Evolutionary conservation across 2,329 filamentous ascomycete genomes (phyloP).

Genomic region (Alternaria metachromatica): DNA sequence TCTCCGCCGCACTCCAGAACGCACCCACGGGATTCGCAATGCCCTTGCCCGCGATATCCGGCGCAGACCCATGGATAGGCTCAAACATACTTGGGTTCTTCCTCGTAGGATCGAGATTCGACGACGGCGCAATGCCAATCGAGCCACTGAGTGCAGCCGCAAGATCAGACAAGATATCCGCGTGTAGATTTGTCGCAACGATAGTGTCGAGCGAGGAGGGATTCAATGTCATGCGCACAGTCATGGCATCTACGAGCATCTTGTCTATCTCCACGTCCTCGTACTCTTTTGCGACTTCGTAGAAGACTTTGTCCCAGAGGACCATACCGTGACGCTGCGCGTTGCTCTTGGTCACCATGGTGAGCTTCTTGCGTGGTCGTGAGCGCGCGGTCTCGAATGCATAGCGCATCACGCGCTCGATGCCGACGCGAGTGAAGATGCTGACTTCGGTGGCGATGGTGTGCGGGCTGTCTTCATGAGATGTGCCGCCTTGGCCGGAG

Average conservation of each 20-base stretch:
- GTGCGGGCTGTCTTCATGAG: slow-evolving; percentile 49
- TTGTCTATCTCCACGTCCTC: slow-evolving; percentile 55
- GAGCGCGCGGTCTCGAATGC: slow-evolving; percentile 55
- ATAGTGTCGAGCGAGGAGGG: slow-evolving; percentile 56
- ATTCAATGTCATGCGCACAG: slow-evolving; percentile 56
- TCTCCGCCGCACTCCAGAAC: slow-evolving; percentile 74
- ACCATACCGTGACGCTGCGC: slow-evolving; percentile 59
- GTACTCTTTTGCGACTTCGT: slow-evolving; percentile 55
- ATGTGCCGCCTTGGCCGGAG: slow-evolving; percentile 55
- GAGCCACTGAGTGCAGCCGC: slow-evolving; percentile 70
- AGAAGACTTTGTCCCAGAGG: slow-evolving; percentile 57
- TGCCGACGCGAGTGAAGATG: slow-evolving; percentile 55
- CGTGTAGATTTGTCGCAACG: slow-evolving; percentile 57
- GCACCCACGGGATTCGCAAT: slow-evolving; percentile 69
- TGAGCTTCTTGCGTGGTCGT: slow-evolving; percentile 55
- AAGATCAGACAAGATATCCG: slow-evolving; percentile 72
- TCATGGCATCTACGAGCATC: slow-evolving; percentile 60
- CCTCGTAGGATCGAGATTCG: slow-evolving; percentile 69
- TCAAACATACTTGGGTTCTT: slow-evolving; percentile 67
- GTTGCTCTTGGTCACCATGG: slow-evolving; percentile 59
- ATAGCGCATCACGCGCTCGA: slow-evolving; percentile 57
- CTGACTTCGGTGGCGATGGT: slow-evolving; percentile 56
- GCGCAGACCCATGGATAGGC: slow-evolving; percentile 68
- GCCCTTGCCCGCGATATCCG: slow-evolving; percentile 69
- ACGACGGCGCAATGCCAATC: slow-evolving; percentile 72